phyloP scores from a whole-genome alignment of 768 basidiomycete genomes.

The Podaxis sp. region DNA sequence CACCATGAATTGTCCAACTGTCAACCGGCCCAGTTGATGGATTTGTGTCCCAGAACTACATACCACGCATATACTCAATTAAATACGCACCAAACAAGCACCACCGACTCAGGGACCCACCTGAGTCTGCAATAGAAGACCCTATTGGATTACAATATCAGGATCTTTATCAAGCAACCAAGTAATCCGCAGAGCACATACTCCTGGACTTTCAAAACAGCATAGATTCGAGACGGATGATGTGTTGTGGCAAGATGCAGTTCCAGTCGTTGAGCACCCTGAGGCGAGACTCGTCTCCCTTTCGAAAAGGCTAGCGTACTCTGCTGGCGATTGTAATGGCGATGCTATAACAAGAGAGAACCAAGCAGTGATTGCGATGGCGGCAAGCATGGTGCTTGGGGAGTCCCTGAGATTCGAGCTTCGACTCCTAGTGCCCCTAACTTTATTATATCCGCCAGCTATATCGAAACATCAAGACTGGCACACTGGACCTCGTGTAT shows the following conservation, averaged over 20 bases:
- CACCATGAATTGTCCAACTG: constrained; percentile 78
- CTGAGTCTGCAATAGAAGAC: constrained; percentile 54
- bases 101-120: constrained; percentile 16
- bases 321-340: constrained; percentile 7
- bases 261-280: constrained; percentile 51
- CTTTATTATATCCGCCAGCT: not conserved
- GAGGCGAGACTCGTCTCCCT: constrained; percentile 35
- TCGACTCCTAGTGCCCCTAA: not conserved
- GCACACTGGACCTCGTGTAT: not conserved
- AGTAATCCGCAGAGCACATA: constrained; percentile 30
- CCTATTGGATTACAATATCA: constrained; percentile 37
- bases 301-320: constrained; percentile 22
- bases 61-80: not conserved
- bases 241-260: constrained; percentile 55
- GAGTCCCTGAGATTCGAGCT: not conserved
- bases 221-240: constrained; percentile 47
- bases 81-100: not conserved
- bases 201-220: constrained; percentile 68
- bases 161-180: not conserved
- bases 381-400: not conserved
- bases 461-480: not conserved
- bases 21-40: constrained; percentile 60
- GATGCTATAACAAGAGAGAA: not conserved
- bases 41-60: constrained; percentile 72
- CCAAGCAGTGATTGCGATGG: not conserved